These are phyloP conservation scores for Aphanomyces cochlioides DNA, from an alignment of 352 stramenopile species.

Conservation along the genomic window DNA sequence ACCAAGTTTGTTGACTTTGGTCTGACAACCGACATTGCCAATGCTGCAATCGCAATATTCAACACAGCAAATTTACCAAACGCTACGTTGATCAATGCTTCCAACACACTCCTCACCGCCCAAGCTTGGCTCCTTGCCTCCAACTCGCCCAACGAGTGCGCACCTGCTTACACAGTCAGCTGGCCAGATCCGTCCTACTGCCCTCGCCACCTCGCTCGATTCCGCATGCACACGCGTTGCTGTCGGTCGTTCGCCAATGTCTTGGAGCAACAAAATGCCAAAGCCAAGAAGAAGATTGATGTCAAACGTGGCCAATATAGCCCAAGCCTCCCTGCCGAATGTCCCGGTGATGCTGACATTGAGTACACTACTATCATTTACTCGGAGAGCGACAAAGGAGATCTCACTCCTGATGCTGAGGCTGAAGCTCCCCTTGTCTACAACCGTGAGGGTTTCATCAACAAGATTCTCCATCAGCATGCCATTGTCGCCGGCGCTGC, in stretches of 20 bases:
- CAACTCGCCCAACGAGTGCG: background rate
- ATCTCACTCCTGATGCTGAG: background rate
- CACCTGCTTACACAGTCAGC: constrained; percentile 4
- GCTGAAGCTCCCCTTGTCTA: background rate
- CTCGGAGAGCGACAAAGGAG: constrained; percentile 17
- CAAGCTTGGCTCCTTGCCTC: background rate
- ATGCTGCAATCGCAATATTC: too few species aligned
- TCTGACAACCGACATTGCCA: too few species aligned
- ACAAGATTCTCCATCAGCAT: constrained; percentile 15
- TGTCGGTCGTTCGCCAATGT: constrained; percentile 22
- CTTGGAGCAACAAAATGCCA: background rate
- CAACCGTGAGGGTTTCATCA: background rate
- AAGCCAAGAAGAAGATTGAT: constrained; percentile 5
- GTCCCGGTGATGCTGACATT: background rate
- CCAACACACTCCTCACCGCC: background rate
- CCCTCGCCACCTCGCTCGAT: constrained; percentile 26
- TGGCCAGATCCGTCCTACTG: constrained; percentile 22
- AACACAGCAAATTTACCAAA: too few species aligned
- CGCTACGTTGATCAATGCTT: background rate
- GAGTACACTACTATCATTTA: constrained; percentile 18
- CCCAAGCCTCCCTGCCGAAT: background rate
- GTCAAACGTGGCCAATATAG: constrained; percentile 10
- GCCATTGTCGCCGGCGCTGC: constrained; percentile 14
- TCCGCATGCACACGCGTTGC: constrained; percentile 22
- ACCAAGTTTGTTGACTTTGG: background rate